A percentile compares a stretch with the other conserved stretches of the same genome.
These are phyloP conservation scores for Tarenaya hassleriana DNA, from an alignment of 345 rosid genomes.

Conservation along the genomic window DNA sequence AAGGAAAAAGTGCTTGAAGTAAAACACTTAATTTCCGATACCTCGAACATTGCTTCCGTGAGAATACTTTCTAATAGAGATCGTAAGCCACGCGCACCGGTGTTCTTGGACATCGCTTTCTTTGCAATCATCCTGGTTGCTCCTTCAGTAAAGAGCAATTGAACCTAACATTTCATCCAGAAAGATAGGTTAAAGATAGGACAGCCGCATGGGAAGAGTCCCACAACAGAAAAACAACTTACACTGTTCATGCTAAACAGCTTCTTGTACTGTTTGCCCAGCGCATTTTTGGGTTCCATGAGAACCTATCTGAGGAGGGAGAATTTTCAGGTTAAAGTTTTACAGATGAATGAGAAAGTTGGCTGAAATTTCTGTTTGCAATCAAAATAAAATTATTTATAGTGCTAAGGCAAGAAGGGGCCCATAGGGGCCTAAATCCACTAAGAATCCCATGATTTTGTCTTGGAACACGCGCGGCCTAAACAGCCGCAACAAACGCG, in stretches of 20 bases:
- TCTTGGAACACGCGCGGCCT: too few relatives aligned
- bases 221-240: constrained; percentile 21
- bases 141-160: constrained; percentile 61
- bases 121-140: constrained; percentile 78
- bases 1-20: too few relatives aligned
- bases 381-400: background rate
- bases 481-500: too few relatives aligned
- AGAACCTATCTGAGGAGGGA: constrained; percentile 48
- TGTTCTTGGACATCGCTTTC: too few relatives aligned
- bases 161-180: constrained; percentile 44
- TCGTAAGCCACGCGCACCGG: constrained; percentile 84
- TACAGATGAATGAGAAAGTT: constrained; percentile 4
- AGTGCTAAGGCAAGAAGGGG: too few relatives aligned
- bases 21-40: constrained; percentile 21
- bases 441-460: too few relatives aligned
- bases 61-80: constrained; percentile 79
- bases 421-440: too few relatives aligned
- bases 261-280: constrained; percentile 90
- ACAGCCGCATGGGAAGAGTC: constrained; percentile 6
- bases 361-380: background rate
- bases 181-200: constrained; percentile 11
- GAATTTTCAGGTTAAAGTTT: too few relatives aligned
- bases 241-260: constrained; percentile 83
- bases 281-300: constrained; percentile 78
- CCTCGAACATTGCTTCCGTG: constrained; percentile 98